Base-by-base conservation (phyloP, 305 asterid genomes). In the Stenogyne calaminthoides region DNA sequence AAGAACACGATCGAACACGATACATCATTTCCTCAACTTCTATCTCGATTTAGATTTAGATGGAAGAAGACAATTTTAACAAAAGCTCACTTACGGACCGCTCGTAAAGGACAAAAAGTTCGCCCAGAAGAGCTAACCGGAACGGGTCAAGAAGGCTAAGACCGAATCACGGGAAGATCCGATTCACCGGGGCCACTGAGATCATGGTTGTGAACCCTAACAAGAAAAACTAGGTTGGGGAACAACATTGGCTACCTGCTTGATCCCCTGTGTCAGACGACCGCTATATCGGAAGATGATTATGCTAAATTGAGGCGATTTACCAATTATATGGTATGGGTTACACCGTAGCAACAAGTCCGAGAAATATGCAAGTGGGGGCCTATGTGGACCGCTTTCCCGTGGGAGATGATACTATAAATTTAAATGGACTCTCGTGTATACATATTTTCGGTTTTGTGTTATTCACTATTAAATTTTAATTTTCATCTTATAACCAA, bases 11-110 rank as follows among this genome's bases (percentile, higher is more conserved):
- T 86, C 18, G 85, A 0, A 14, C 71, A 2, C 20, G 75, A 20
- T 89, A 84, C 39, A 86, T 49, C 91, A 88, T 47, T 88, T 84
- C 72, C 5, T 86, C n/a, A 83, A 25, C 32, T 84, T 81, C 76
- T 49, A 83, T 68, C 85, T 84, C 2, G 91, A 84, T 44, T 36
- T 88, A 0, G 89, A 84, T 64, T 54, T 88, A 0, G 91, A 88
- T 18, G 84, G 87, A n/a, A 7, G 46, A 15, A 16, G 75, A 47
- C 9, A 88, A 88, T 44, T 54, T 81, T 88, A 3, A 69, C 79
- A 6, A 81, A 80, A 57, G 60, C 69, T 7, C 62, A 68, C 9
- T 54, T 88, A 32, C 39, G 76, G 69, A 67, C 82, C 0, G 16
- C 14, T 9, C 70, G 69, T 22, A 3, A 19, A 16, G 3, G 68